phyloP scores from a whole-genome alignment of 192 early-diverging fungal genomes.

The Coemansia sp. region DNA sequence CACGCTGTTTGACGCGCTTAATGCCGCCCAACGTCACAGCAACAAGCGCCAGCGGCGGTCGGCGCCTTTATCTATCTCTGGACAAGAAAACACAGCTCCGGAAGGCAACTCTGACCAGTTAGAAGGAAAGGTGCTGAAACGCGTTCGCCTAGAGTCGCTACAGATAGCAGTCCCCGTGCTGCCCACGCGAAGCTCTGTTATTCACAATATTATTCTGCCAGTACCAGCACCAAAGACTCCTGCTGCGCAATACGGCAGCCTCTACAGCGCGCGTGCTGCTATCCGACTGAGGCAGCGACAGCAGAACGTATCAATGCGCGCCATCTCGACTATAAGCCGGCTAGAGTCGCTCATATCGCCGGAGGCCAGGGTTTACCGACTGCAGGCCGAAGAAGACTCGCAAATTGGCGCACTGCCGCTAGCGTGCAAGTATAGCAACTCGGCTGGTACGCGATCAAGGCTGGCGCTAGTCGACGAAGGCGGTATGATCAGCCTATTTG shows the following conservation, averaged over 20 bases:
- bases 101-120: constrained; percentile 3
- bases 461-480: constrained; percentile 48
- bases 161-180: background rate
- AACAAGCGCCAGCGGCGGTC: constrained; percentile 29
- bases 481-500: constrained; percentile 38
- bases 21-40: constrained; percentile 24
- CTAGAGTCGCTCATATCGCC: constrained; percentile 34
- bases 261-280: constrained; percentile 13
- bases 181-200: background rate
- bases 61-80: background rate
- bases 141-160: background rate
- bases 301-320: background rate
- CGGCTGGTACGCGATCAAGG: constrained; percentile 1
- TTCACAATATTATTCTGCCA: background rate
- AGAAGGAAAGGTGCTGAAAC: constrained; percentile 1
- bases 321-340: constrained; percentile 19
- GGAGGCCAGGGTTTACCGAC: constrained; percentile 22
- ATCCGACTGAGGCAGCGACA: constrained; percentile 15
- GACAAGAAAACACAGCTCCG: constrained; percentile 19
- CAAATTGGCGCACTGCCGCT: constrained; percentile 28
- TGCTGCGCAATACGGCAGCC: background rate
- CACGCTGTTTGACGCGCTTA: constrained; percentile 44
- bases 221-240: background rate
- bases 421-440: constrained; percentile 44
- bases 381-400: constrained; percentile 17